Percentiles rank a stretch among this genome's conserved stretches.
phyloP scores from a whole-genome alignment of 345 rosid species.

The Gossypium stocksii region DNA sequence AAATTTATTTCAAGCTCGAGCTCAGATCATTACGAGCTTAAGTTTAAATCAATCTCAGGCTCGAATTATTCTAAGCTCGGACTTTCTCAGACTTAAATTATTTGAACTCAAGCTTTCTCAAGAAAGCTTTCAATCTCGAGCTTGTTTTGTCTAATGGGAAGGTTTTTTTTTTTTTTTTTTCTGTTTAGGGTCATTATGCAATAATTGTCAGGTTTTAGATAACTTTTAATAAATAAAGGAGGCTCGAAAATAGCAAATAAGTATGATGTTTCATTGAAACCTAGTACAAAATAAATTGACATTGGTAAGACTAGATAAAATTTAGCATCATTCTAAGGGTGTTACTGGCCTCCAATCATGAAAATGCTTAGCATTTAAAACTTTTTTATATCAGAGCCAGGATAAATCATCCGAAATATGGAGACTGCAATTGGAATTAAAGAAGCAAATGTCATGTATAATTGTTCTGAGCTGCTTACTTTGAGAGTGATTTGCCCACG shows the following conservation, averaged over 20 bases:
- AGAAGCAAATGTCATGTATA: slow-evolving; percentile 28
- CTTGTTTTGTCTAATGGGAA: too few relatives aligned
- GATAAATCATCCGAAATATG: slow-evolving; percentile 20
- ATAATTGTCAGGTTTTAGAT: too few relatives aligned
- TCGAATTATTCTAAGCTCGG: too few relatives aligned
- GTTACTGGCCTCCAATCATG: neutral
- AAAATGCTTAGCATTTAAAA: neutral
- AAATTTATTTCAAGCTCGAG: too few relatives aligned
- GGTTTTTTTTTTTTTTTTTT: too few relatives aligned
- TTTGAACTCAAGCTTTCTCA: too few relatives aligned
- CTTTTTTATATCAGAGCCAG: slow-evolving; percentile 12
- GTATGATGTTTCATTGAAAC: neutral
- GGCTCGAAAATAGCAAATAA: neutral
- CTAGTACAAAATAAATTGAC: neutral
- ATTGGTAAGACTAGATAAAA: neutral
- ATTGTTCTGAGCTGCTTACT: slow-evolving; percentile 37
- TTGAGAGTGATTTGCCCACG: slow-evolving; percentile 37
- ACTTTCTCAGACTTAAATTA: too few relatives aligned
- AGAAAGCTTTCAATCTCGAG: too few relatives aligned
- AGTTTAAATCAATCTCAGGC: too few relatives aligned
- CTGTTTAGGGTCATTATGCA: too few relatives aligned
- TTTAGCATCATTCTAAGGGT: neutral
- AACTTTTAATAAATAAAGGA: neutral
- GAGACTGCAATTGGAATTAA: slow-evolving; percentile 33
- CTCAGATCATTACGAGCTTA: too few relatives aligned